Percentiles rank a stretch among this genome's conserved stretches.
Conservation (phyloP, 495 filamentous ascomycete species). For the Pseudoneurospora amorphoporcata region DNA sequence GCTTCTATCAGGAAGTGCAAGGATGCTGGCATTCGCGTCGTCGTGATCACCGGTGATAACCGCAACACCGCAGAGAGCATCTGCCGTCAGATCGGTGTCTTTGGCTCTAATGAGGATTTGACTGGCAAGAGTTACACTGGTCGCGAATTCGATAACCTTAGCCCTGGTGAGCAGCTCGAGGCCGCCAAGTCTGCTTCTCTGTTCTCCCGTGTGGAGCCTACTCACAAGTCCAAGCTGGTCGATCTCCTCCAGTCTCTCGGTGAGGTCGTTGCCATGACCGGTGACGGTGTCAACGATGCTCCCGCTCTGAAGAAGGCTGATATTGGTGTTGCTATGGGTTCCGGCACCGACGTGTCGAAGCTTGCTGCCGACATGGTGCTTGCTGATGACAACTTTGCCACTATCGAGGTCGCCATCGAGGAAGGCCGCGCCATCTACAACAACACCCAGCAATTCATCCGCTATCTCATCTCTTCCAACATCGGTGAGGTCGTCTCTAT, state of each 20-base stretch:
- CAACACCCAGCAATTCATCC: conserved; percentile 99
- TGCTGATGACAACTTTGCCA: conserved; percentile 97
- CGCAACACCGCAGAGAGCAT: conserved; percentile 96
- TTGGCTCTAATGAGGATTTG: conserved; percentile 71
- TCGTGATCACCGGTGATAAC: conserved; percentile 98
- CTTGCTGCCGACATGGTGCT: conserved; percentile 98
- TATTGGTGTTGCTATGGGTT: conserved; percentile 98
- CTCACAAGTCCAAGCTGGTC: conserved; percentile 91
- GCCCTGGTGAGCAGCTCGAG: conserved; percentile 63
- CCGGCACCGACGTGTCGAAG: conserved; percentile 94
- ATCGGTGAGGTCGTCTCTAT: conserved; percentile 99
- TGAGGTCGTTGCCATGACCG: conserved; percentile 98
- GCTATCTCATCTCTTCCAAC: conserved; percentile 97
- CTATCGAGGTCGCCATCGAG: conserved; percentile 90
- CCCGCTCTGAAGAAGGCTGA: conserved; percentile 97
- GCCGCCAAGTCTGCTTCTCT: conserved; percentile 80
- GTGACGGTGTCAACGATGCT: conserved; percentile 98
- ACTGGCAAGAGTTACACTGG: conserved; percentile 91
- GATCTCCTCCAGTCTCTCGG: conserved; percentile 88
- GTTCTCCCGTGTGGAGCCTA: conserved; percentile 95
- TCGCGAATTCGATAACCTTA: conserved; percentile 83
- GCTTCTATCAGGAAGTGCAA: conserved; percentile 79
- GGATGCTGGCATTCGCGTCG: conserved; percentile 87
- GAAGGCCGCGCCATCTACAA: conserved; percentile 98
- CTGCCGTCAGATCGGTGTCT: conserved; percentile 93